Evolutionary conservation across 2,329 filamentous ascomycete species (phyloP).

Genomic region (Aspergillus pseudoviridinutans): DNA sequence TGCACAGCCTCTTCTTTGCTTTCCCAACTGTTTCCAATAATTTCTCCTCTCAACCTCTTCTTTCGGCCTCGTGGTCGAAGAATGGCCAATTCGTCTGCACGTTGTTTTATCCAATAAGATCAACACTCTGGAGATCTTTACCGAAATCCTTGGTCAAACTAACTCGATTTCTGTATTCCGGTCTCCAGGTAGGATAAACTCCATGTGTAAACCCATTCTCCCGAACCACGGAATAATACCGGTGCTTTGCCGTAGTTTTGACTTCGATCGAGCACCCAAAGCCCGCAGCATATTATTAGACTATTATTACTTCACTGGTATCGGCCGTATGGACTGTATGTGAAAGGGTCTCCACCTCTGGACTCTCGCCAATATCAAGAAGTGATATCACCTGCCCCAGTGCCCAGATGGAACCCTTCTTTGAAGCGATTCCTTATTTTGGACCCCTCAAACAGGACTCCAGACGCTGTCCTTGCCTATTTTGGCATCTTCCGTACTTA

Average conservation of each 20-base stretch:
- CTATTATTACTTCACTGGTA: not conserved
- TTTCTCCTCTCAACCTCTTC: not conserved
- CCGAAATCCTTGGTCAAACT: not conserved
- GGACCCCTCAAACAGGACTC: constrained; percentile 9
- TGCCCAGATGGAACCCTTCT: constrained; percentile 6
- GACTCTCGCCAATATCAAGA: not conserved
- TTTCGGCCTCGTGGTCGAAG: not conserved
- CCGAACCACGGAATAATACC: not conserved
- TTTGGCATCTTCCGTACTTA: constrained; percentile 4
- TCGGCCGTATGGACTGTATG: not conserved
- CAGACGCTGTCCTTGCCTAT: not conserved
- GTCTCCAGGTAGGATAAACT: not conserved
- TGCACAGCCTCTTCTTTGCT: not conserved
- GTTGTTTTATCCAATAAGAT: not conserved
- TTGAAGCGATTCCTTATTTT: constrained; percentile 9
- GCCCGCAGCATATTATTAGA: not conserved
- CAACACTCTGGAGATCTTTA: not conserved
- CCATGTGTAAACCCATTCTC: not conserved
- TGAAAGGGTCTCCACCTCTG: not conserved
- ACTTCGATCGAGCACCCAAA: not conserved
- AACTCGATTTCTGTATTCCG: not conserved
- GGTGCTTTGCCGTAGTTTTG: not conserved
- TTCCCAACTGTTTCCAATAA: not conserved
- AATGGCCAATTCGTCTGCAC: not conserved
- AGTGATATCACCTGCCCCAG: constrained; percentile 2